Base-by-base conservation (phyloP, 495 filamentous ascomycete genomes). In the Amphirosellinia nigrospora region DNA sequence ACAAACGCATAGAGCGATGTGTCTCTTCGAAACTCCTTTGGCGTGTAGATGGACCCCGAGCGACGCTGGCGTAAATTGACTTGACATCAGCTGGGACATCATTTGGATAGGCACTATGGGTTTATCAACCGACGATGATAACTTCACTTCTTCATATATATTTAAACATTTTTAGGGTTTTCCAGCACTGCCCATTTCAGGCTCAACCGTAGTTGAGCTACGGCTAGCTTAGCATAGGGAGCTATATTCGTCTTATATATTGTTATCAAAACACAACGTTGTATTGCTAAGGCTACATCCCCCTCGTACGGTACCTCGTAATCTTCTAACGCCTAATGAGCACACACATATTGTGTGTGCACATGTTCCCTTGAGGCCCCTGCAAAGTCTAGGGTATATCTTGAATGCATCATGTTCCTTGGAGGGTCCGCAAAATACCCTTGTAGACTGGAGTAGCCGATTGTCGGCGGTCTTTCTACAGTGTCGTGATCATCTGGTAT, bases 101-200 rank as follows among this genome's bases (percentile, higher is more conserved):
- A 23, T 21, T 36, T 50, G 30, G n/a, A n/a, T 16, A 5, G 28
- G 30, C 9, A 19, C 39, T 6, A 30, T 6, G 26, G 16, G 23
- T 36, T 23, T 10, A 13, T 15, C 16, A 48, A 45, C 28, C 21
- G 26, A 45, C 11, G 8, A 45, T 45, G 39, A 63, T 45, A 26
- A 63, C 28, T 65, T 65, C 63, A 41, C 9, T 65, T 65, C 63
- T 52, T 39, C 41, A 53, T 65, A 13, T 65, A 64, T 32, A 50
- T 64, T 64, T 50, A 23, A n/a, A 4, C 13, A 13, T 19, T 9
- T 45, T 28, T 30, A 9, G 2, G 3, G 36, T 34, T 41, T 30
- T 23, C 39, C 60, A 46, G 41, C 7, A 28, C 5, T 56, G 5
- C 9, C 11, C 36, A 6, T 36, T 28, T 26, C 4, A 60, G 11